Evolutionary conservation across 1,139 yeast genomes (phyloP), one percentile per base, ranked within the genome.

Genomic region (Citeromyces hawaiiensis): DNA sequence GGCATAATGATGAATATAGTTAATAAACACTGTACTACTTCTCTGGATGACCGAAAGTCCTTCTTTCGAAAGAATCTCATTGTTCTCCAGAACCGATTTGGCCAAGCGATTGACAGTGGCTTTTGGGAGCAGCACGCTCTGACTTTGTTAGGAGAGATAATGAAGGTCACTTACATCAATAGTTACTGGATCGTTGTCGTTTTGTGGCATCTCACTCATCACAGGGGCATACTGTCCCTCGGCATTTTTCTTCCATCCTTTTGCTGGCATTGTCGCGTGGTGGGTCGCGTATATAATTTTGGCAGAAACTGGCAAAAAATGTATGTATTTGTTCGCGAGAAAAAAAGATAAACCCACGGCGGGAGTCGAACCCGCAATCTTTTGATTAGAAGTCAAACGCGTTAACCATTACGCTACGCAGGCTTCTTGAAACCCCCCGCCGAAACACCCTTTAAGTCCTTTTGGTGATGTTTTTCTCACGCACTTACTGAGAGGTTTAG

Each of bases 11-110:
- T 79, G 61, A 39, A 81, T 47, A 49, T 79, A 79, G 37, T 80
- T 79, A 19, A 81, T 83, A 55, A 79, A 82, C 3, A 82, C 77
- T 0, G 87, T 79, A 11, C 88, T 76, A 5, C 85, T 68, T 44
- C 91, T 58, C 50, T 82, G 91, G 19, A 82, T 52, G 2, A 83
- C 88, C 2, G 70, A 54, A 16, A 74, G 62, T 2, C 85, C 72
- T 50, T 82, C 93, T 52, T 78, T 80, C 13, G 83, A 75, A 9
- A 75, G 54, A 9, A 55, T 38, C 51, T 54, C 52, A 6, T 36
- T n/a, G 47, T 39, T 30, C 40, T 32, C 29, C 15, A 64, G 51
- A 4, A 60, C 59, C 21, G 66, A 66, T 45, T 73, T 79, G 13
- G 86, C 80, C 10, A 82, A 53, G 50, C 72, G 69, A 41, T 66